Evolutionary conservation across 805 yeast species (phyloP).

Genomic region (Candida patagonica): DNA sequence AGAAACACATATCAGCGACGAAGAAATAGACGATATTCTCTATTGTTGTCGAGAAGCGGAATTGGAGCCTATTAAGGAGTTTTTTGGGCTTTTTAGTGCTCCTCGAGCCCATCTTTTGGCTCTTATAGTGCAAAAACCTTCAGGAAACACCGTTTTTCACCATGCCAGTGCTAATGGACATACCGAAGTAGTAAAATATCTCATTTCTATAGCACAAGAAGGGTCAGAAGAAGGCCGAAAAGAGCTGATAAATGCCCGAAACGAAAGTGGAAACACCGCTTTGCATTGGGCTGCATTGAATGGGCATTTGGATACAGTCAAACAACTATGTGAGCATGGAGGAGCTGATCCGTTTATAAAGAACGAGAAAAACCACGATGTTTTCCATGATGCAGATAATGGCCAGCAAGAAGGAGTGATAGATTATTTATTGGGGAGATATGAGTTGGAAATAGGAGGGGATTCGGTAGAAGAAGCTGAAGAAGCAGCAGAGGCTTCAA

Average conservation of each 20-base stretch:
- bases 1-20: slow-evolving; percentile 40
- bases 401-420: slow-evolving; percentile 69
- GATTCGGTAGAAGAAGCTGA: slow-evolving; percentile 14
- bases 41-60: slow-evolving; percentile 87
- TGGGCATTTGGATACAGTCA: slow-evolving; percentile 68
- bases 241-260: slow-evolving; percentile 29
- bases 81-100: slow-evolving; percentile 41
- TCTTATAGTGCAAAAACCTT: slow-evolving; percentile 55
- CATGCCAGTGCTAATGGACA: slow-evolving; percentile 97
- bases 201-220: slow-evolving; percentile 23
- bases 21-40: slow-evolving; percentile 73
- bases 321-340: slow-evolving; percentile 60
- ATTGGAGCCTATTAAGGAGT: slow-evolving; percentile 58
- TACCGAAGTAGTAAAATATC: slow-evolving; percentile 49
- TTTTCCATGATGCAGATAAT: slow-evolving; percentile 81
- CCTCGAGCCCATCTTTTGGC: slow-evolving; percentile 29
- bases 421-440: slow-evolving; percentile 64
- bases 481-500: neutral
- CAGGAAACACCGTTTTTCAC: slow-evolving; percentile 73
- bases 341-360: slow-evolving; percentile 73
- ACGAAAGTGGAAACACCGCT: slow-evolving; percentile 86
- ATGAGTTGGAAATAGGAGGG: slow-evolving; percentile 56
- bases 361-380: slow-evolving; percentile 71
- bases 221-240: slow-evolving; percentile 36
- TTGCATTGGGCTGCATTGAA: slow-evolving; percentile 93